phyloP scores from a whole-genome alignment of 2,329 filamentous ascomycete genomes.

The Fusarium sulawesiense region DNA sequence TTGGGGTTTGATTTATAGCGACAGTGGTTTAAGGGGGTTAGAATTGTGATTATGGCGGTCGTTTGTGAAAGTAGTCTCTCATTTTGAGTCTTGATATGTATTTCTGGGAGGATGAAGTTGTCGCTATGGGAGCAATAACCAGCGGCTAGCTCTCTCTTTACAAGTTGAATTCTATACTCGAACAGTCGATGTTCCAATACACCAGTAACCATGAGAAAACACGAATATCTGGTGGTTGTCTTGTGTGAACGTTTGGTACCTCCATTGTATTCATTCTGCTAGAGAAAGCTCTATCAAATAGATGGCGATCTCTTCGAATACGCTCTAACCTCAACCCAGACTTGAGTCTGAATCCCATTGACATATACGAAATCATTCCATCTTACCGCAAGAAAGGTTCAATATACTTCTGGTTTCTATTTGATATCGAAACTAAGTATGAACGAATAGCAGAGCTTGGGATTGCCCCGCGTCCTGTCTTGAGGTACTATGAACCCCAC shows the following conservation, averaged over 20 bases:
- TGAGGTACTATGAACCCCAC: slow-evolving; percentile 21
- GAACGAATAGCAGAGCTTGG: slow-evolving; percentile 17
- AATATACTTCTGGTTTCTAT: background rate
- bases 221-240: background rate
- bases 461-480: slow-evolving; percentile 29
- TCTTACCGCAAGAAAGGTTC: background rate
- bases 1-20: slow-evolving; percentile 17
- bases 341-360: background rate
- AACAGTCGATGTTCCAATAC: background rate
- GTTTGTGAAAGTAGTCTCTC: slow-evolving; percentile 16
- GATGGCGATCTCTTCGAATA: background rate
- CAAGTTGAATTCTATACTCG: background rate
- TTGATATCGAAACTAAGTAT: background rate
- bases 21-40: background rate
- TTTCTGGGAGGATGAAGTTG: background rate
- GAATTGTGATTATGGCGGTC: slow-evolving; percentile 5
- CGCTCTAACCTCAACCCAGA: too few relatives aligned
- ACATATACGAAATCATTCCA: too few relatives aligned
- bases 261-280: background rate
- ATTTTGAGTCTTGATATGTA: slow-evolving; percentile 7
- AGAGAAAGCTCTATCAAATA: background rate
- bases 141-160: slow-evolving; percentile 12
- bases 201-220: background rate
- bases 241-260: background rate
- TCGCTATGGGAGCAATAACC: slow-evolving; percentile 3